Percentiles rank a stretch among this genome's conserved stretches.
Conservation (phyloP, 169 alveolate genomes). For the Babesia bigemina region DNA sequence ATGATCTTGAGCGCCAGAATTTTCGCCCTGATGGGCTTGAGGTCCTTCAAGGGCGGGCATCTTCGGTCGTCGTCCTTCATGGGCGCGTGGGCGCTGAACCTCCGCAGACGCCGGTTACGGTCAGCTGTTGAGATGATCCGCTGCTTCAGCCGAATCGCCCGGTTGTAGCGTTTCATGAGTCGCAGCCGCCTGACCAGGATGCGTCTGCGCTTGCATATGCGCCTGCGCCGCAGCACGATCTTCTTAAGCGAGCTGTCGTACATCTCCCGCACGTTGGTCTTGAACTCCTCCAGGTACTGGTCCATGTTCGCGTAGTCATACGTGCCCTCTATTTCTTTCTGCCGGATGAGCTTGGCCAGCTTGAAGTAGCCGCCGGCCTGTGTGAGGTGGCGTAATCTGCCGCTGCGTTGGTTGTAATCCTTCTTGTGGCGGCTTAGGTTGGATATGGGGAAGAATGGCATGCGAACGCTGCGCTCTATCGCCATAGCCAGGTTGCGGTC, state of each 20-base stretch:
- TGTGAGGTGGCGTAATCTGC: constrained; percentile 51
- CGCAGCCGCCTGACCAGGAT: constrained; percentile 38
- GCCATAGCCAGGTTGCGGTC: constrained; percentile 54
- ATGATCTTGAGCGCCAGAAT: constrained; percentile 46
- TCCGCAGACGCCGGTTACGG: constrained; percentile 5
- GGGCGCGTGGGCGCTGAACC: constrained; percentile 27
- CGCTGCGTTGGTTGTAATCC: constrained; percentile 62
- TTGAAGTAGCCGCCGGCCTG: constrained; percentile 69
- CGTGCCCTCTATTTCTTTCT: constrained; percentile 55
- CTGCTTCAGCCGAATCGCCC: constrained; percentile 66
- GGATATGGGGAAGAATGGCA: constrained; percentile 61
- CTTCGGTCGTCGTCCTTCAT: constrained; percentile 54
- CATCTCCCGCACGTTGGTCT: constrained; percentile 46
- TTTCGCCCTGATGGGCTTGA: constrained; percentile 47
- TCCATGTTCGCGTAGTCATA: constrained; percentile 46
- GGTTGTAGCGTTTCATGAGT: constrained; percentile 60
- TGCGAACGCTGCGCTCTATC: constrained; percentile 48
- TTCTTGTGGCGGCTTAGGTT: constrained; percentile 39
- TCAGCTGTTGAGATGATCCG: constrained; percentile 54
- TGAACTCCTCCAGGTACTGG: constrained; percentile 48
- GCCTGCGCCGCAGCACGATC: constrained; percentile 40
- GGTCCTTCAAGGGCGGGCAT: constrained; percentile 60
- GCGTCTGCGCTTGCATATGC: constrained; percentile 65
- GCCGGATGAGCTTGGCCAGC: constrained; percentile 45
- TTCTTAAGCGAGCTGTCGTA: constrained; percentile 42